phyloP scores from a whole-genome alignment of 1,139 yeast species.

The Saccharomyces hybrid region DNA sequence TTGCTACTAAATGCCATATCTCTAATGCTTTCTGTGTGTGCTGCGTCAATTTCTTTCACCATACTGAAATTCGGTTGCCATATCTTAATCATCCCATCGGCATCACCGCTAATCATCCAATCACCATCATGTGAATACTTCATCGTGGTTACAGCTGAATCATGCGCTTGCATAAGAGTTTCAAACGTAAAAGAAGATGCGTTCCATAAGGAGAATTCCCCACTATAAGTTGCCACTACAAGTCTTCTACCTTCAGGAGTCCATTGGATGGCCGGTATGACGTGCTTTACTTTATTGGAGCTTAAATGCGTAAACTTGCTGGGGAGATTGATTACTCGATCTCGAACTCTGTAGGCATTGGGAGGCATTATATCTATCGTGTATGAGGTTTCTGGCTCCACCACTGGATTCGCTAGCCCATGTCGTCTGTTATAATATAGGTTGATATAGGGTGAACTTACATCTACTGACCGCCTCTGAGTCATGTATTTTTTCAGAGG shows the following conservation, averaged over 20 bases:
- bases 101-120: slow-evolving; percentile 92
- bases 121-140: slow-evolving; percentile 87
- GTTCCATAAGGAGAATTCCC: slow-evolving; percentile 96
- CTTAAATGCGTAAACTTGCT: slow-evolving; percentile 86
- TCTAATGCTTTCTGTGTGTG: slow-evolving; percentile 72
- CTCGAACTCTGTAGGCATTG: slow-evolving; percentile 45
- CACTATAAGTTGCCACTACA: slow-evolving; percentile 84
- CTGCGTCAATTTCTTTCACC: slow-evolving; percentile 70
- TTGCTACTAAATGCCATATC: slow-evolving; percentile 87
- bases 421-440: slow-evolving; percentile 56
- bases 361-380: slow-evolving; percentile 70
- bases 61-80: slow-evolving; percentile 99
- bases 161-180: slow-evolving; percentile 98
- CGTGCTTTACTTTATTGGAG: slow-evolving; percentile 85
- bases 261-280: slow-evolving; percentile 87
- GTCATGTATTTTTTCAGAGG: slow-evolving; percentile 39
- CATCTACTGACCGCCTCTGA: slow-evolving; percentile 80
- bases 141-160: slow-evolving; percentile 73
- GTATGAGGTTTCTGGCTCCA: slow-evolving; percentile 74
- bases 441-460: slow-evolving; percentile 75
- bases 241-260: slow-evolving; percentile 94
- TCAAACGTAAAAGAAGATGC: slow-evolving; percentile 94
- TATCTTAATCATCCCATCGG: slow-evolving; percentile 81
- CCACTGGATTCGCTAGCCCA: slow-evolving; percentile 49
- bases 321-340: slow-evolving; percentile 51